Evolutionary conservation across 148 eudicot genomes (phyloP).

Genomic region (Amaranthus palmeri): DNA sequence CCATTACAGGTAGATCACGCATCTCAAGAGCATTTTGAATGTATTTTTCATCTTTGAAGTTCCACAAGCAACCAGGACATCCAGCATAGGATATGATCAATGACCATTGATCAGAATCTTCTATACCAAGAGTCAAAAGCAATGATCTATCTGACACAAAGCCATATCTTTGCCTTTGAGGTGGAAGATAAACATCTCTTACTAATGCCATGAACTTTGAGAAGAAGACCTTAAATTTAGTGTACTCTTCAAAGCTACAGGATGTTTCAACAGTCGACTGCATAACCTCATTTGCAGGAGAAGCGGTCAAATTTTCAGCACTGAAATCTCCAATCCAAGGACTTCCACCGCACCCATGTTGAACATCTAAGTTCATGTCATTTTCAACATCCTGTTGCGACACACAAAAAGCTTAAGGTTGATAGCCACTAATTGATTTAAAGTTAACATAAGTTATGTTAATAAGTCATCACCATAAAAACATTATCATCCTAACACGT

Average conservation of each 20-base stretch:
- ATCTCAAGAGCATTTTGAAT: slow-evolving; percentile 45
- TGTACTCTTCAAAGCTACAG: slow-evolving; percentile 54
- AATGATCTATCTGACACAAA: slow-evolving; percentile 53
- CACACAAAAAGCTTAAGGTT: slow-evolving; percentile 16
- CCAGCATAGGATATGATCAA: slow-evolving; percentile 51
- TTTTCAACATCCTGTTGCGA: slow-evolving; percentile 38
- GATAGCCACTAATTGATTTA: slow-evolving; percentile 18
- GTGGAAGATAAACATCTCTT: slow-evolving; percentile 67
- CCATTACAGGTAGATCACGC: slow-evolving; percentile 43
- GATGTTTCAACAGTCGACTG: slow-evolving; percentile 32
- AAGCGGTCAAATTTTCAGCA: slow-evolving; percentile 31
- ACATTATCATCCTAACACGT: slow-evolving; percentile 12
- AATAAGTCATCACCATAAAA: slow-evolving; percentile 25
- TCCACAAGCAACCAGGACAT: slow-evolving; percentile 60
- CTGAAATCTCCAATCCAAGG: slow-evolving; percentile 52
- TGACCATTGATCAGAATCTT: slow-evolving; percentile 62
- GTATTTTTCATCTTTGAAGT: slow-evolving; percentile 46
- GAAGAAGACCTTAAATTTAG: slow-evolving; percentile 52
- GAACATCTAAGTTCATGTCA: slow-evolving; percentile 45
- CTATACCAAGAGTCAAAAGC: slow-evolving; percentile 48
- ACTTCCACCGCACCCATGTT: slow-evolving; percentile 33
- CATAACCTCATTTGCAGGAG: slow-evolving; percentile 26
- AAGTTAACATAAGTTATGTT: slow-evolving; percentile 8
- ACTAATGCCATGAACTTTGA: slow-evolving; percentile 43
- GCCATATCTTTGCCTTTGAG: slow-evolving; percentile 72